Evolutionary conservation across 2,329 filamentous ascomycete species (phyloP), one percentile per base, ranked within the genome.

Genomic region (Penicillium sp.): DNA sequence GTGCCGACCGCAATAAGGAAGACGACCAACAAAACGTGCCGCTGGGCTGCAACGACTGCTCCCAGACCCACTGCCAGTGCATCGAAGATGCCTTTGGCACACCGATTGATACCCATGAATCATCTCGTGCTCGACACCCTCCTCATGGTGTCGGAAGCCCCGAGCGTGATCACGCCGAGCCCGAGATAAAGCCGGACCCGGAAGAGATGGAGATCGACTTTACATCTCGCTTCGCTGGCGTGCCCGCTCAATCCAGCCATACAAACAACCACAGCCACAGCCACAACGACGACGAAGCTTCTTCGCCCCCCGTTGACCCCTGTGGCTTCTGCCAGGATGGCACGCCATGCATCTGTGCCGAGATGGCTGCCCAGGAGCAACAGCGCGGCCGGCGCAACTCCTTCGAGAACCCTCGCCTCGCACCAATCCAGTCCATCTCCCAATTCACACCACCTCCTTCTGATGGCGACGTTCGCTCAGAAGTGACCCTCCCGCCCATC

Each of bases 261-360:
- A 51, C 46, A 40, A 42, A 56, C 58, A 32, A 52, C 34, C 52
- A 52, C 41, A 37, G 56, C 56, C 50, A 51, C 33, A 52, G 49
- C 41, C 40, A 58, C 59, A 32, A 54, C 26, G 54, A 52, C 39
- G 36, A 55, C 56, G 32, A 64, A 59, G 56, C 70, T 67, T 56
- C 73, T 64, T 61, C 72, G 56, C 39, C 68, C 17, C 65, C 71
- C n/a, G 75, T 84, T 55, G 89, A 93, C 62, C 82, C 84, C 17
- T 94, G 90, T 68, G 90, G 90, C 6, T 94, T 94, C 74, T 94
- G 90, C 72, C 84, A 87, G 55, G 88, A 92, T 53, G 89, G 88
- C 4, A 91, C 87, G 0, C 90, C 90, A 62, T 94, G 90, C 66
- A 85, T 91, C 59, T 94, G 90, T 70, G 89, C 89, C 20, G 89